A percentile compares a stretch with the other conserved stretches of the same genome.
Conservation (phyloP, 768 basidiomycete genomes). For the Russula lepida region DNA sequence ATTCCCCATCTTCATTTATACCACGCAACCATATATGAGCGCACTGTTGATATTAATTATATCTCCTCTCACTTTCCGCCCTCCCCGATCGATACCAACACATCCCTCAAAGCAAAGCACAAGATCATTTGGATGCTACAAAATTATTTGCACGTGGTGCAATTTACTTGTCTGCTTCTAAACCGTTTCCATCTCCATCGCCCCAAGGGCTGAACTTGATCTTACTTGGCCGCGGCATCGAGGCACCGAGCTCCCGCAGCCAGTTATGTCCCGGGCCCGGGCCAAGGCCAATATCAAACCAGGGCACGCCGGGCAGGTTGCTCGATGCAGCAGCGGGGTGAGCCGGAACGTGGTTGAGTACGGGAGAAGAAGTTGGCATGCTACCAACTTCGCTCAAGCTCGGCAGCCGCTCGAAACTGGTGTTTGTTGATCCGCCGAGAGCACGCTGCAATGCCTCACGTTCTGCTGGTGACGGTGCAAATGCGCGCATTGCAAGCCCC, state of each 20-base stretch:
- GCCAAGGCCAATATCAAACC: slow-evolving; percentile 10
- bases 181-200: slow-evolving; percentile 44
- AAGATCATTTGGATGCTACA: slow-evolving; percentile 6
- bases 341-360: slow-evolving; percentile 37
- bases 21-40: slow-evolving; percentile 9
- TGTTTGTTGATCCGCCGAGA: slow-evolving; percentile 64
- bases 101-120: neutral
- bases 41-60: slow-evolving; percentile 5
- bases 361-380: slow-evolving; percentile 66
- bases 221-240: slow-evolving; percentile 57
- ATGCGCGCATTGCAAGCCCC: slow-evolving; percentile 55
- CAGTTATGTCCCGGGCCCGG: slow-evolving; percentile 44
- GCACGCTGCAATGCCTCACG: slow-evolving; percentile 76
- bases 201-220: slow-evolving; percentile 79
- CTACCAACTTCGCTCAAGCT: slow-evolving; percentile 70
- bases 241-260: slow-evolving; percentile 37
- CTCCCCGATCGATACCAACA: neutral
- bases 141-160: slow-evolving; percentile 2
- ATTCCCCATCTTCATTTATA: neutral
- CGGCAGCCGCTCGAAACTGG: slow-evolving; percentile 69
- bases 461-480: slow-evolving; percentile 83
- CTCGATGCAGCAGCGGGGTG: neutral
- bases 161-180: slow-evolving; percentile 10
- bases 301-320: slow-evolving; percentile 22
- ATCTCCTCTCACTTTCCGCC: neutral